phyloP scores from a whole-genome alignment of 2,329 filamentous ascomycete genomes.

The Ascochyta lentis region DNA sequence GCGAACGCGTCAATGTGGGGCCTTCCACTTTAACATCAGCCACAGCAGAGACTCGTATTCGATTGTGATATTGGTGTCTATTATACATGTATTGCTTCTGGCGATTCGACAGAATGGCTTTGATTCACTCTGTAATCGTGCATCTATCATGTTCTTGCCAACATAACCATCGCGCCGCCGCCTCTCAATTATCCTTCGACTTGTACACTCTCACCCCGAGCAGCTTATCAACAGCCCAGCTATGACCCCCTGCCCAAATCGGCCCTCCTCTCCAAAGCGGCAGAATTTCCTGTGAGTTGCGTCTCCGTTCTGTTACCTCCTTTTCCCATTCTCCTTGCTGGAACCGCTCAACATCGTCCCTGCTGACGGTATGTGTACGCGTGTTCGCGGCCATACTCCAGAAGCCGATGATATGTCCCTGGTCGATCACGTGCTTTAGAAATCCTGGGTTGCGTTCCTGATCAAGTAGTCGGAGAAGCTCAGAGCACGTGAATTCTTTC shows the following conservation, averaged over 20 bases:
- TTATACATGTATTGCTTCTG: not conserved
- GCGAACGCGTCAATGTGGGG: conserved; percentile 11
- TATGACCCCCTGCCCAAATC: conserved; percentile 27
- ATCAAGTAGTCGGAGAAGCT: conserved; percentile 20
- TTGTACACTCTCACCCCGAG: conserved; percentile 30
- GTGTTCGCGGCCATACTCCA: conserved; percentile 30
- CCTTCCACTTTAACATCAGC: conserved; percentile 4
- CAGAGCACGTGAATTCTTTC: conserved; percentile 25
- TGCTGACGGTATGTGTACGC: conserved; percentile 25
- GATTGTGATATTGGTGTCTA: not conserved
- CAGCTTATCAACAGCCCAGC: conserved; percentile 29
- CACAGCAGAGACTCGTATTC: not conserved
- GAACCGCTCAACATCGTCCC: conserved; percentile 29
- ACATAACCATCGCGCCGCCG: too few species aligned
- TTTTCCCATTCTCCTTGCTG: conserved; percentile 33
- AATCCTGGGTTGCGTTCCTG: conserved; percentile 17
- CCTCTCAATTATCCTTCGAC: conserved; percentile 14
- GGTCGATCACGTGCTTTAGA: conserved; percentile 25
- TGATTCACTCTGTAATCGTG: not conserved
- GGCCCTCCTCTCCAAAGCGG: conserved; percentile 35
- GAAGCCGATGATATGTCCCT: conserved; percentile 31
- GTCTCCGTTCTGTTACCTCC: conserved; percentile 19
- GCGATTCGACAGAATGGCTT: not conserved
- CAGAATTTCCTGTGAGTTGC: conserved; percentile 22
- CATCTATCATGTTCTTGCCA: not conserved